Evolutionary conservation across 2,329 filamentous ascomycete genomes (phyloP), one percentile per base, ranked within the genome.

Genomic region (Metarhizium sp.): DNA sequence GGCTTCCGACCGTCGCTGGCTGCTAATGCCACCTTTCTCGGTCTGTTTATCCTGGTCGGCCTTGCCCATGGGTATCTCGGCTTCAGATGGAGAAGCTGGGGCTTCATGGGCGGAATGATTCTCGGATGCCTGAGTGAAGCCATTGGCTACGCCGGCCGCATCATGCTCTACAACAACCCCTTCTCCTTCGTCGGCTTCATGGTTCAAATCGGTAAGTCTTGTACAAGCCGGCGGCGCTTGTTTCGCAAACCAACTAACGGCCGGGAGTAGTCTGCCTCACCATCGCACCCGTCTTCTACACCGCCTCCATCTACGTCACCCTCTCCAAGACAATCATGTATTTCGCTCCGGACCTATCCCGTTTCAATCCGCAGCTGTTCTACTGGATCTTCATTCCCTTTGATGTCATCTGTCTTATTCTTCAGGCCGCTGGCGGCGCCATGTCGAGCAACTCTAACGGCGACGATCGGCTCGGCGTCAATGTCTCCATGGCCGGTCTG

Each of bases 241-340:
- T 18, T 14, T 43, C 16, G 2, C 4, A 20, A 7, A 45, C 18
- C n/a, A 45, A 45, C 42, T 45, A 20, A 48, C 45, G 4, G 6
- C 6, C 30, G 8, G 7, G 4, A 34, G 25, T 51, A 81, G 77
- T 66, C 58, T 84, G 80, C 67, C 73, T 87, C 52, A 85, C 81
- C 4, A 66, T 69, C 58, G 72, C 69, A 10, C 72, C 72, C 53
- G 71, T 75, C 57, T 75, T 72, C 60, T 75, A 81, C 77, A 60
- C 80, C 32, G 85, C 84, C 0, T 82, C 81, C 57, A 82, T 88
- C 63, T 88, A 88, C 66, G 77, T 87, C 54, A 85, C 81, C 34
- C 74, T 86, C 34, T 70, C 67, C 59, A 71, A 71, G 59, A 62
- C 69, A 6, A 75, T 76, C 61, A 51, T 76, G 46, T 66, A 64